Evolutionary conservation across 441 rosid genomes (phyloP).

Genomic region (Breynia disticha): DNA sequence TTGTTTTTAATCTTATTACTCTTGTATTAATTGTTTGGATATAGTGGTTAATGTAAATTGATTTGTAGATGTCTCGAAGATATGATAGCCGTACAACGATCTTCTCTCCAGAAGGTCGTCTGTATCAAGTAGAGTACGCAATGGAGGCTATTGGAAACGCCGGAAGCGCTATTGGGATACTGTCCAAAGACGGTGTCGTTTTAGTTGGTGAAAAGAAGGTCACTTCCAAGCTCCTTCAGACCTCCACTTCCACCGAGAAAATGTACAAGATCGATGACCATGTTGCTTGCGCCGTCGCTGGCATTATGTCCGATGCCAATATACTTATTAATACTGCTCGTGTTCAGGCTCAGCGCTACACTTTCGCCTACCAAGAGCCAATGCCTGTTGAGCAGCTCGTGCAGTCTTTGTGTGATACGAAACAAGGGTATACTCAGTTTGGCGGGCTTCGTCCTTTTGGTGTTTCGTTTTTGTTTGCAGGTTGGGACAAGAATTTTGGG

Average conservation of each 20-base stretch:
- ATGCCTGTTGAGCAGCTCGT: slow-evolving; percentile 97
- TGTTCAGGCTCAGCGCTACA: slow-evolving; percentile 87
- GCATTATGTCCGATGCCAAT: slow-evolving; percentile 96
- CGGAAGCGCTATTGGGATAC: slow-evolving; percentile 75
- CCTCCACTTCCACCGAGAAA: slow-evolving; percentile 80
- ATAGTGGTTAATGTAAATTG: background rate
- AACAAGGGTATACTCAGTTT: slow-evolving; percentile 96
- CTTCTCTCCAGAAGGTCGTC: slow-evolving; percentile 99
- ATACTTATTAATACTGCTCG: slow-evolving; percentile 87
- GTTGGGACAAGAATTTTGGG: slow-evolving; percentile 89
- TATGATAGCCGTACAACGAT: slow-evolving; percentile 96
- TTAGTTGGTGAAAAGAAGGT: slow-evolving; percentile 94
- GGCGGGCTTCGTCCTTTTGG: slow-evolving; percentile 97
- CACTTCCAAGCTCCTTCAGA: slow-evolving; percentile 84
- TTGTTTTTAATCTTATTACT: too few species aligned
- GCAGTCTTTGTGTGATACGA: slow-evolving; percentile 89
- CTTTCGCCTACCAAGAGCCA: slow-evolving; percentile 86
- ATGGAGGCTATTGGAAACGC: slow-evolving; percentile 98
- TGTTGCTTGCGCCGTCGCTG: slow-evolving; percentile 90
- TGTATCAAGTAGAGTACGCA: slow-evolving; percentile 92
- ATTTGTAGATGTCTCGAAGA: slow-evolving; percentile 63
- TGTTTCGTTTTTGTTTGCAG: slow-evolving; percentile 87
- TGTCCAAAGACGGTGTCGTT: slow-evolving; percentile 81
- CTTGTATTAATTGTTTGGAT: background rate
- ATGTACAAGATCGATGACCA: slow-evolving; percentile 98